These are phyloP conservation scores for Trapa bicornis DNA, from an alignment of 345 rosid genomes.

Conservation along the genomic window DNA sequence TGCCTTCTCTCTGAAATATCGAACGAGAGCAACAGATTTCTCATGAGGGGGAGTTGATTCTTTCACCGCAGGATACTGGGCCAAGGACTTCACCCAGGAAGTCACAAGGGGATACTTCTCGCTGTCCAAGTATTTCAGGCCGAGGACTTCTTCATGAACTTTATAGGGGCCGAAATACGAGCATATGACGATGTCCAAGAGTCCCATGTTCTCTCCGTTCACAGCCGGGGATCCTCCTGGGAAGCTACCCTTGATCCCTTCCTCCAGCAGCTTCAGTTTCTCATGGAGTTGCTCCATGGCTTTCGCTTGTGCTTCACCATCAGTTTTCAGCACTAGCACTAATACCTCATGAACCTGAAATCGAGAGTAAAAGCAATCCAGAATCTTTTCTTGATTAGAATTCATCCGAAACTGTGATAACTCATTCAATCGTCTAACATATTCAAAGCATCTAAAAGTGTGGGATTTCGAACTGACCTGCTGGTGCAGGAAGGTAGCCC, in stretches of 20 bases:
- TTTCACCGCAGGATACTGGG: conserved; percentile 16
- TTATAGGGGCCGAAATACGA: conserved; percentile 20
- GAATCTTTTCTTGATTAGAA: too few species aligned
- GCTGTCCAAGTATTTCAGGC: conserved; percentile 18
- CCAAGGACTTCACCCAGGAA: conserved; percentile 24
- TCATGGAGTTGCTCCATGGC: conserved; percentile 21
- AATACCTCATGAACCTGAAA: conserved; percentile 21
- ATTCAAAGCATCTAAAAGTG: too few species aligned
- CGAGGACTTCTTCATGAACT: conserved; percentile 25
- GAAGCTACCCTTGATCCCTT: conserved; percentile 16
- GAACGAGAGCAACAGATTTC: conserved; percentile 16
- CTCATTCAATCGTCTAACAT: too few species aligned
- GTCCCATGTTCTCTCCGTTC: conserved; percentile 14
- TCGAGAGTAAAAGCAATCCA: neutral
- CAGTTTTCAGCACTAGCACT: conserved; percentile 9
- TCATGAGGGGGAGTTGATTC: conserved; percentile 21
- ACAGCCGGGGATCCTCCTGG: conserved; percentile 8
- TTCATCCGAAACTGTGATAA: too few species aligned
- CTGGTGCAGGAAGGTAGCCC: conserved; percentile 15
- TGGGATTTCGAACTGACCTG: conserved; percentile 1
- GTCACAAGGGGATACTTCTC: conserved; percentile 22
- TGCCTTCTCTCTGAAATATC: conserved; percentile 10
- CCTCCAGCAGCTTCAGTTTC: conserved; percentile 29
- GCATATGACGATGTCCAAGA: conserved; percentile 21
- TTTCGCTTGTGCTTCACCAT: conserved; percentile 31